A percentile compares a stretch with the other conserved stretches of the same genome.
Conservation (phyloP, 2,329 filamentous ascomycete species). For the Eutypa lata region DNA sequence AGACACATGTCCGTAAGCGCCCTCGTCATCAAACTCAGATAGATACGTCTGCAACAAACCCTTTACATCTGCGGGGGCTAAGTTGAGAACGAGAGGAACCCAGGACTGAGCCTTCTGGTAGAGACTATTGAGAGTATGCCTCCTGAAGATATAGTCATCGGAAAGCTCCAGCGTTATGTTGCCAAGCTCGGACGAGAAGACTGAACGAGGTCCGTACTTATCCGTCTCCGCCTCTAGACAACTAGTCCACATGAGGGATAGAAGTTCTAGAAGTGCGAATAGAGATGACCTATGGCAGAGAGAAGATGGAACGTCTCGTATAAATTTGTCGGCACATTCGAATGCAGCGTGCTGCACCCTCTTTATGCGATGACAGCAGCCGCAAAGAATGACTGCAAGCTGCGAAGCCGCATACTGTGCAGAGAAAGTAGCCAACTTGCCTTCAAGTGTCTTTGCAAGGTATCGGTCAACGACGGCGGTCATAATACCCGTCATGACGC, state of each 20-base stretch:
- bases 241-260: constrained; percentile 92
- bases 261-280: constrained; percentile 86
- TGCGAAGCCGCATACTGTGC: constrained; percentile 88
- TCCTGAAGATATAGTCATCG: constrained; percentile 83
- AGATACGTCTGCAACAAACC: constrained; percentile 93
- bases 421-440: constrained; percentile 74
- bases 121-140: constrained; percentile 73
- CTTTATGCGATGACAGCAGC: constrained; percentile 90
- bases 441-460: constrained; percentile 69
- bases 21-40: constrained; percentile 90
- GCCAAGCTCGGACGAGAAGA: constrained; percentile 73
- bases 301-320: constrained; percentile 80
- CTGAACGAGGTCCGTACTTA: constrained; percentile 82
- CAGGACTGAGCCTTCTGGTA: constrained; percentile 75
- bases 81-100: constrained; percentile 76
- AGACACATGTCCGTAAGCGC: constrained; percentile 85
- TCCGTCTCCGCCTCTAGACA: constrained; percentile 94
- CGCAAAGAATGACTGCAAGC: constrained; percentile 78
- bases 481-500: constrained; percentile 62
- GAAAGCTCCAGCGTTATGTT: constrained; percentile 86
- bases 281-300: constrained; percentile 87
- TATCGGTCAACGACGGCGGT: constrained; percentile 76
- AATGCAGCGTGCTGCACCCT: constrained; percentile 87
- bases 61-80: constrained; percentile 91
- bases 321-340: constrained; percentile 78